A percentile compares a stretch with the other conserved stretches of the same genome.
Evolutionary conservation across 2,329 filamentous ascomycete genomes (phyloP).

Genomic region (Cordyceps farinosa): DNA sequence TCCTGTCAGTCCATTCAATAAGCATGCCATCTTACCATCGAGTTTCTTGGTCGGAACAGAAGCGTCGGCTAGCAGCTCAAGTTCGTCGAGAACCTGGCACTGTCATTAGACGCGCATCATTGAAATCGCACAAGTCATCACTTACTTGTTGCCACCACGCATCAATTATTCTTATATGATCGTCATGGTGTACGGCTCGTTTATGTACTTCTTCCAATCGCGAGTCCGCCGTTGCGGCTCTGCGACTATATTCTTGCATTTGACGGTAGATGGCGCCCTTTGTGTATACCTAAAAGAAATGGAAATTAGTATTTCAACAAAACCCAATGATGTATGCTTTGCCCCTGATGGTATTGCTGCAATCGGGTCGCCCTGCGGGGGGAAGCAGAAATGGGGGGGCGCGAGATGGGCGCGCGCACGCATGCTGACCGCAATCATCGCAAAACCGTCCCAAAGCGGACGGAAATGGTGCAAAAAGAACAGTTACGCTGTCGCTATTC

Average conservation of each 20-base stretch:
- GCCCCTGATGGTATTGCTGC: not conserved
- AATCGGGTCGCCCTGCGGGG: slow-evolving; percentile 6
- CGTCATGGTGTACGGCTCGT: slow-evolving; percentile 77
- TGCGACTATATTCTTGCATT: slow-evolving; percentile 96
- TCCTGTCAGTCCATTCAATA: not conserved
- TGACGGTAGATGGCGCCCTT: slow-evolving; percentile 97
- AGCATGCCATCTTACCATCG: slow-evolving; percentile 34
- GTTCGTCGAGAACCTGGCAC: slow-evolving; percentile 59
- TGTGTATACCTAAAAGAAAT: slow-evolving; percentile 35
- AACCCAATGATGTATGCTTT: not conserved
- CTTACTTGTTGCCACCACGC: slow-evolving; percentile 90
- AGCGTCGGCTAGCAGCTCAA: slow-evolving; percentile 56
- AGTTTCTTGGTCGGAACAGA: slow-evolving; percentile 42
- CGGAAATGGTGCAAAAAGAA: not conserved
- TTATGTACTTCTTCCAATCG: slow-evolving; percentile 79
- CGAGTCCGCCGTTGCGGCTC: slow-evolving; percentile 75
- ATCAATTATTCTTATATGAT: slow-evolving; percentile 87
- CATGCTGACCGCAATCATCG: not conserved
- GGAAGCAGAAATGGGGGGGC: not conserved
- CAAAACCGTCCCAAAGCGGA: not conserved
- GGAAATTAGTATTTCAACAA: slow-evolving; percentile 21
- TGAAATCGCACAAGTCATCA: slow-evolving; percentile 18
- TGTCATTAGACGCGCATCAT: not conserved
- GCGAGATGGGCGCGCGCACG: not conserved
- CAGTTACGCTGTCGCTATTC: not conserved